Conservation (phyloP, 768 basidiomycete species). For the Punctularia strigosozonata region DNA sequence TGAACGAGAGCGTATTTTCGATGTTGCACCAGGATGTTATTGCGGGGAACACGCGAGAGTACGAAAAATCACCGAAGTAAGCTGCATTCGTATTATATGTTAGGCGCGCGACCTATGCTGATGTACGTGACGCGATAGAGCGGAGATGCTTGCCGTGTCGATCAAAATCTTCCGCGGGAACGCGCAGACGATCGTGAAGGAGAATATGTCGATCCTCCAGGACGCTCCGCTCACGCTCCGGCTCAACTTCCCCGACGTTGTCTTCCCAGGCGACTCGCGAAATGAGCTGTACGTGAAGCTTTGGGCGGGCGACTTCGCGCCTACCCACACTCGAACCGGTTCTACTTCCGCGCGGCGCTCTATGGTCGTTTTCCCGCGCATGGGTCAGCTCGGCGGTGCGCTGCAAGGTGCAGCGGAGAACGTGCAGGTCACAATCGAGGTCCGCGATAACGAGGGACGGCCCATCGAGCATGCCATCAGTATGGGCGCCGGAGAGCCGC, state of each 20-base stretch:
- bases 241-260: slow-evolving; percentile 92
- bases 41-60: slow-evolving; percentile 63
- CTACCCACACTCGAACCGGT: no score
- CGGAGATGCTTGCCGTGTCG: slow-evolving; percentile 78
- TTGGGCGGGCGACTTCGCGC: slow-evolving; percentile 83
- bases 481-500: slow-evolving; percentile 77
- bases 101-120: no score
- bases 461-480: slow-evolving; percentile 63
- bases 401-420: slow-evolving; percentile 48
- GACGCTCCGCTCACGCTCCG: slow-evolving; percentile 75
- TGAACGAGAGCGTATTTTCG: slow-evolving; percentile 77
- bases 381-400: slow-evolving; percentile 37
- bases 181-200: slow-evolving; percentile 56
- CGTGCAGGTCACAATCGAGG: slow-evolving; percentile 87
- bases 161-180: slow-evolving; percentile 86
- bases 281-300: slow-evolving; percentile 96
- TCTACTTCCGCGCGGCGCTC: slow-evolving; percentile 39
- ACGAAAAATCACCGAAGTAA: slow-evolving; percentile 72
- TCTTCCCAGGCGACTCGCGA: slow-evolving; percentile 83
- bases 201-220: slow-evolving; percentile 76
- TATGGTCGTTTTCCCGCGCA: slow-evolving; percentile 47
- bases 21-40: slow-evolving; percentile 96
- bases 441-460: slow-evolving; percentile 60
- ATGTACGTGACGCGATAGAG: slow-evolving; percentile 30
- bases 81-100: slow-evolving; percentile 13